Percentiles rank a stretch among this genome's conserved stretches.
Evolutionary conservation across 1,284 basidiomycete species (phyloP).

Genomic region (Irpex lacteus): DNA sequence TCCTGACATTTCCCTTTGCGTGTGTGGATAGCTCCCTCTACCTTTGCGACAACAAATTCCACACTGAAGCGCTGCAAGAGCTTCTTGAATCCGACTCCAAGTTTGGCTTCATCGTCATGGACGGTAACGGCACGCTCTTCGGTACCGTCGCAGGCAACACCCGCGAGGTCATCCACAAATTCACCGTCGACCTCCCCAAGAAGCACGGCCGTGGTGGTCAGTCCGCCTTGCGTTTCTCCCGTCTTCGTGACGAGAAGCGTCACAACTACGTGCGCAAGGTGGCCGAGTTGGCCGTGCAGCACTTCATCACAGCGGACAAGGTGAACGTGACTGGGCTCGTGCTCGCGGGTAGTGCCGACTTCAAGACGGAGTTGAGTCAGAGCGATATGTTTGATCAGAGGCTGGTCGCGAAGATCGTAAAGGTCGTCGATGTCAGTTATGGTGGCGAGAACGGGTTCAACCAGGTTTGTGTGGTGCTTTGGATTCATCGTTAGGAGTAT

Average conservation of each 20-base stretch:
- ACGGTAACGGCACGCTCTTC: conserved; percentile 95
- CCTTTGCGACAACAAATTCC: conserved; percentile 99
- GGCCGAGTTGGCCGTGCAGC: conserved; percentile 94
- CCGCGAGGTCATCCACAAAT: conserved; percentile 96
- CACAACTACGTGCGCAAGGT: conserved; percentile 99
- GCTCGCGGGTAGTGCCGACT: conserved; percentile 97
- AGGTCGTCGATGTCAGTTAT: conserved; percentile 98
- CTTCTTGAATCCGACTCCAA: conserved; percentile 96
- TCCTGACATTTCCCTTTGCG: background rate
- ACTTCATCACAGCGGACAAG: conserved; percentile 98
- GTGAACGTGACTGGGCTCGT: conserved; percentile 97
- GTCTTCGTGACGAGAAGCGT: conserved; percentile 98
- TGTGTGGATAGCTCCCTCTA: conserved; percentile 75
- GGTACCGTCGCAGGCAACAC: conserved; percentile 97
- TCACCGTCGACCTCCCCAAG: conserved; percentile 98
- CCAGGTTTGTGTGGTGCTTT: conserved; percentile 53
- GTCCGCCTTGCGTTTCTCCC: conserved; percentile 99
- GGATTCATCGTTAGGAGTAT: background rate
- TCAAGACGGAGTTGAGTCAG: conserved; percentile 97
- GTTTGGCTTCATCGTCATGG: conserved; percentile 99
- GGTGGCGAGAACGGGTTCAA: conserved; percentile 99
- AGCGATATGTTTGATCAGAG: conserved; percentile 96
- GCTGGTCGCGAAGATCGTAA: conserved; percentile 88
- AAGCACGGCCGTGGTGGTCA: conserved; percentile 99
- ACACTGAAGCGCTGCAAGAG: conserved; percentile 96